phyloP scores from a whole-genome alignment of 768 basidiomycete genomes.

The Agaricus sinodeliciosus region DNA sequence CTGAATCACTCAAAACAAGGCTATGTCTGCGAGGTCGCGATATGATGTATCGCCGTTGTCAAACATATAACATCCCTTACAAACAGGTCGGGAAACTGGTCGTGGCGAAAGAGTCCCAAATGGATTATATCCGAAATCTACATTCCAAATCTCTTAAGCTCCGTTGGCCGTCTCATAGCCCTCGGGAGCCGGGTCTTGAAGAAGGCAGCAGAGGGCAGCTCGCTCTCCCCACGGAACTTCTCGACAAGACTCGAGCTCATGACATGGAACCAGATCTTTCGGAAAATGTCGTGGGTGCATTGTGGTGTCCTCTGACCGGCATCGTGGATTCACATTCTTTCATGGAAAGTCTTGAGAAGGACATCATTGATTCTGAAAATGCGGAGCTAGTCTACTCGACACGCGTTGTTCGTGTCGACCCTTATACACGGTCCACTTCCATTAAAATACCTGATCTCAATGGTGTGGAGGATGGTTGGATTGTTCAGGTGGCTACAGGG shows the following conservation, averaged over 20 bases:
- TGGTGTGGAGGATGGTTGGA: slow-evolving; percentile 64
- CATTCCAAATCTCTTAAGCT: slow-evolving; percentile 55
- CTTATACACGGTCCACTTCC: slow-evolving; percentile 25
- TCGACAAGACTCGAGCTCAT: slow-evolving; percentile 61
- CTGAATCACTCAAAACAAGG: slow-evolving; percentile 74
- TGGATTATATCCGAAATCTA: slow-evolving; percentile 62
- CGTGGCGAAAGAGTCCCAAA: slow-evolving; percentile 67
- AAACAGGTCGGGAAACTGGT: slow-evolving; percentile 85
- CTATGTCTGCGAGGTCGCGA: slow-evolving; percentile 84
- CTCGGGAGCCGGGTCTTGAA: slow-evolving; percentile 9
- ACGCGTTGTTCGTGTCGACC: slow-evolving; percentile 81
- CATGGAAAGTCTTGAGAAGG: slow-evolving; percentile 78
- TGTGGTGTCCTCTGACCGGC: slow-evolving; percentile 84
- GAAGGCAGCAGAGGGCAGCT: slow-evolving; percentile 15
- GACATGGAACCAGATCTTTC: slow-evolving; percentile 83
- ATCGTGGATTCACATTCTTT: slow-evolving; percentile 84
- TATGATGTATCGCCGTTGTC: slow-evolving; percentile 75
- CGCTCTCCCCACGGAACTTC: slow-evolving; percentile 57
- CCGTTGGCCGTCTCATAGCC: slow-evolving; percentile 39
- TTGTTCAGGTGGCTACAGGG: slow-evolving; percentile 72
- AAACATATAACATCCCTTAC: slow-evolving; percentile 52
- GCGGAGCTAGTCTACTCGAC: slow-evolving; percentile 76
- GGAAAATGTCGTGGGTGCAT: slow-evolving; percentile 55
- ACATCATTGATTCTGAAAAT: slow-evolving; percentile 63
- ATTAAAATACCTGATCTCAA: slow-evolving; percentile 20